Percentiles rank a stretch among this genome's conserved stretches.
Conservation (phyloP, 768 basidiomycete species). For the Tricholoma saponaceum region DNA sequence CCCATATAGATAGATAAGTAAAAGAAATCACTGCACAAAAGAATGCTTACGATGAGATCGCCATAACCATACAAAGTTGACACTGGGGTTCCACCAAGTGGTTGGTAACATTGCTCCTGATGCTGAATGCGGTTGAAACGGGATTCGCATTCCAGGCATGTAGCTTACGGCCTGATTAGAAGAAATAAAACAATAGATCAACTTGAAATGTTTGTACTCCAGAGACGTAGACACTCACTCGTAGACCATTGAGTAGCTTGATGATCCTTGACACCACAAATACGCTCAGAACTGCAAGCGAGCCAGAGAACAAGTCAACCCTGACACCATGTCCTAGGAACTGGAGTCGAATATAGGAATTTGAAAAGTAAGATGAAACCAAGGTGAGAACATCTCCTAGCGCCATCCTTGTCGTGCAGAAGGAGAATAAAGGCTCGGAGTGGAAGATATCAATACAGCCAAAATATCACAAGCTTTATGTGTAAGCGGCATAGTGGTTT, state of each 20-base stretch:
- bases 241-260: slow-evolving; percentile 25
- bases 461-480: too few relatives aligned
- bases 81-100: slow-evolving; percentile 40
- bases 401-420: too few relatives aligned
- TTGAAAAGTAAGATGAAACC: background rate
- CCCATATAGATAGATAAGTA: background rate
- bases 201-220: background rate
- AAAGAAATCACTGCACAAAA: background rate
- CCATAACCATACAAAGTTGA: slow-evolving; percentile 1
- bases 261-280: slow-evolving; percentile 29
- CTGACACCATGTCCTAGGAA: slow-evolving; percentile 13
- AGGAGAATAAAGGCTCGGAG: too few relatives aligned
- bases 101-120: slow-evolving; percentile 35
- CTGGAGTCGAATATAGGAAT: slow-evolving; percentile 3
- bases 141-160: slow-evolving; percentile 35
- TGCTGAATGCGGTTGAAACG: slow-evolving; percentile 35
- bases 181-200: background rate
- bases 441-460: too few relatives aligned
- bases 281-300: slow-evolving; percentile 14
- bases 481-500: too few relatives aligned
- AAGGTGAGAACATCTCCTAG: background rate
- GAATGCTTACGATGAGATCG: slow-evolving; percentile 22
- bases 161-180: slow-evolving; percentile 28
- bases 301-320: slow-evolving; percentile 3
- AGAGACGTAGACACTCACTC: slow-evolving; percentile 21